Percentiles rank a stretch among this genome's conserved stretches.
phyloP scores from a whole-genome alignment of 2,329 filamentous ascomycete genomes.

The Capronia epimyces region DNA sequence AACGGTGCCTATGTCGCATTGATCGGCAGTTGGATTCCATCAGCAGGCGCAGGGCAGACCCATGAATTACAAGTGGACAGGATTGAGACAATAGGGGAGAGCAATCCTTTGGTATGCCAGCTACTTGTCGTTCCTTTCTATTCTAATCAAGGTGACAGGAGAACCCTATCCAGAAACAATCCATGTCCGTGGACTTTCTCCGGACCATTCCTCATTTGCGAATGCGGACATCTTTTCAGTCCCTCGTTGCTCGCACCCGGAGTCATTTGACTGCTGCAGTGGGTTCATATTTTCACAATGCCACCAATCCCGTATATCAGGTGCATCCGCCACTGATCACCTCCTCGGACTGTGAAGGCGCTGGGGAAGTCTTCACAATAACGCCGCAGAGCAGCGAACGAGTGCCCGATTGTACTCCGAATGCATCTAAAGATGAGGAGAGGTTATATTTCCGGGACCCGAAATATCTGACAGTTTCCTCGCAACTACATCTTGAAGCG shows the following conservation, averaged over 20 bases:
- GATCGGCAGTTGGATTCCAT: conserved; percentile 68
- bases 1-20: conserved; percentile 76
- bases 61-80: conserved; percentile 73
- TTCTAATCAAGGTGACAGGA: conserved; percentile 49
- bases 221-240: conserved; percentile 71
- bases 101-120: conserved; percentile 47
- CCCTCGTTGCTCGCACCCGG: conserved; percentile 72
- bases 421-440: conserved; percentile 33
- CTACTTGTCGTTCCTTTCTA: neutral
- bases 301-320: conserved; percentile 63
- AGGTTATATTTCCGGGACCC: conserved; percentile 71
- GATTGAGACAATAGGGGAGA: conserved; percentile 66
- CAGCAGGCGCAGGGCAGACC: conserved; percentile 60
- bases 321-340: conserved; percentile 92
- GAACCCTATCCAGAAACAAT: conserved; percentile 94
- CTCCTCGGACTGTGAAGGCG: conserved; percentile 94
- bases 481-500: conserved; percentile 89
- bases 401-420: conserved; percentile 21
- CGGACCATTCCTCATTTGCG: conserved; percentile 84
- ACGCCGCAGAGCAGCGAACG: conserved; percentile 35
- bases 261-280: conserved; percentile 71
- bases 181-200: conserved; percentile 82
- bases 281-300: conserved; percentile 64
- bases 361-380: conserved; percentile 85
- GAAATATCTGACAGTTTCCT: conserved; percentile 95